A percentile compares a stretch with the other conserved stretches of the same genome.
phyloP scores from a whole-genome alignment of 2,329 filamentous ascomycete genomes.

The Paraconiothyrium sp. region DNA sequence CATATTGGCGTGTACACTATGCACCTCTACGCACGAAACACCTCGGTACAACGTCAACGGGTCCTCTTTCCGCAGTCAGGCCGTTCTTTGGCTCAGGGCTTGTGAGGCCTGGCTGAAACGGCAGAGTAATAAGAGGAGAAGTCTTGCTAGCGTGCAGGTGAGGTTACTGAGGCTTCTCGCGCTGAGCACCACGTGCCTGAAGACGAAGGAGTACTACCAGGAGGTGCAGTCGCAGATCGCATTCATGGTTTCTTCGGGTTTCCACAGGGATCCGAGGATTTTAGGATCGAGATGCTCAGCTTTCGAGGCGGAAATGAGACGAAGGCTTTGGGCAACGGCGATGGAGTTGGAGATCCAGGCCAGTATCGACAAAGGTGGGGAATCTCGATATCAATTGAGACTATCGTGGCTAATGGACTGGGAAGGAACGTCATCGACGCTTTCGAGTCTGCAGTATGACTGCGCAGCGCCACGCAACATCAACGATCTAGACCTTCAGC shows the following conservation, averaged over 20 bases:
- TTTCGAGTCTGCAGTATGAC: slow-evolving; percentile 56
- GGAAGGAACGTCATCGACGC: slow-evolving; percentile 57
- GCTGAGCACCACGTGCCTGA: slow-evolving; percentile 57
- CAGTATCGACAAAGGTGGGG: slow-evolving; percentile 56
- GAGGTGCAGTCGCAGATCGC: slow-evolving; percentile 49
- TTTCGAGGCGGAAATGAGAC: slow-evolving; percentile 61
- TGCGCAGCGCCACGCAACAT: slow-evolving; percentile 59
- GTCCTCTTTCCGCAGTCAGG: slow-evolving; percentile 48
- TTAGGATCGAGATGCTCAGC: slow-evolving; percentile 39
- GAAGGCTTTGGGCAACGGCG: slow-evolving; percentile 65
- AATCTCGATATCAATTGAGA: neutral
- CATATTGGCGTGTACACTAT: slow-evolving; percentile 49
- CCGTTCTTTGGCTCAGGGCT: slow-evolving; percentile 48
- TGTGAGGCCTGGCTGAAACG: slow-evolving; percentile 52
- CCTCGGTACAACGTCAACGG: slow-evolving; percentile 50
- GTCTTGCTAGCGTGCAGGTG: slow-evolving; percentile 58
- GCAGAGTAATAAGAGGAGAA: slow-evolving; percentile 62
- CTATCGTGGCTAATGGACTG: neutral
- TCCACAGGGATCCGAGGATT: slow-evolving; percentile 58
- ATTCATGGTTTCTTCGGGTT: slow-evolving; percentile 59
- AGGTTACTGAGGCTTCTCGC: slow-evolving; percentile 60
- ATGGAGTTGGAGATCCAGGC: slow-evolving; percentile 64
- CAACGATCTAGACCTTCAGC: slow-evolving; percentile 56
- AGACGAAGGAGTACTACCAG: slow-evolving; percentile 40
- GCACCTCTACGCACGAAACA: slow-evolving; percentile 37